Percentiles rank a stretch among this genome's conserved stretches.
These are phyloP conservation scores for Sporothrix pseudoabietina DNA, from an alignment of 2,329 filamentous ascomycete genomes.

Conservation along the genomic window DNA sequence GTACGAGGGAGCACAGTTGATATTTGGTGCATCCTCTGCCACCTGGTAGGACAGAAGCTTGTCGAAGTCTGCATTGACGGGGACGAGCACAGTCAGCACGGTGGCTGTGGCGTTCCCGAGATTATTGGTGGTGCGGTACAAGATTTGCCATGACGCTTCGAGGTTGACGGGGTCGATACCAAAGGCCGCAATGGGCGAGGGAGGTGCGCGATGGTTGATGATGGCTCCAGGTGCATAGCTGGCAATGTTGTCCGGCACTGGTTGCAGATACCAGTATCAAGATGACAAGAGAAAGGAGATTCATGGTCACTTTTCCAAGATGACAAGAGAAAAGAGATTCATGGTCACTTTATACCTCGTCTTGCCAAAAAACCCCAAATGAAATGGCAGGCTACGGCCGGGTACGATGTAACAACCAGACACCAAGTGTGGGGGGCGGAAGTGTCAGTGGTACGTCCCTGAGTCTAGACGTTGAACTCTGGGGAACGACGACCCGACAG, in stretches of 20 bases:
- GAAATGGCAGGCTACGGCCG: not conserved
- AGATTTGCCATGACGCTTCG: constrained; percentile 15
- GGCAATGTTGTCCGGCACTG: constrained; percentile 23
- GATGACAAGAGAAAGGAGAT: not conserved
- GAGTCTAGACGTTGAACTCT: not conserved
- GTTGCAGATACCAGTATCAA: not conserved
- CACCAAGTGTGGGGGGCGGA: not conserved
- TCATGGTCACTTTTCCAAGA: not conserved
- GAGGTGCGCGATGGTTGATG: constrained; percentile 23
- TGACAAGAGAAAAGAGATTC: not conserved
- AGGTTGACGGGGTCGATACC: constrained; percentile 13
- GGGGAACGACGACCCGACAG: not conserved
- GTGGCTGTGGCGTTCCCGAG: constrained; percentile 26
- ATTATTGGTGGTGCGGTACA: constrained; percentile 31
- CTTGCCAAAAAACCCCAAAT: not conserved
- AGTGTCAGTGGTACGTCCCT: not conserved
- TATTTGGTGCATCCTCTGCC: constrained; percentile 44
- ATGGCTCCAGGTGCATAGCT: constrained; percentile 20
- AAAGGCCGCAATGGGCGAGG: constrained; percentile 26
- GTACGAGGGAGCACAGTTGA: constrained; percentile 46
- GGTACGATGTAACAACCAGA: not conserved
- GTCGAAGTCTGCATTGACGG: constrained; percentile 20
- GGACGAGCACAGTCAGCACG: constrained; percentile 25
- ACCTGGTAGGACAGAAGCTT: constrained; percentile 46
- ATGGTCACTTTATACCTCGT: not conserved